Evolutionary conservation across 2,329 filamentous ascomycete genomes (phyloP).

Genomic region (Xylariaceae sp.): DNA sequence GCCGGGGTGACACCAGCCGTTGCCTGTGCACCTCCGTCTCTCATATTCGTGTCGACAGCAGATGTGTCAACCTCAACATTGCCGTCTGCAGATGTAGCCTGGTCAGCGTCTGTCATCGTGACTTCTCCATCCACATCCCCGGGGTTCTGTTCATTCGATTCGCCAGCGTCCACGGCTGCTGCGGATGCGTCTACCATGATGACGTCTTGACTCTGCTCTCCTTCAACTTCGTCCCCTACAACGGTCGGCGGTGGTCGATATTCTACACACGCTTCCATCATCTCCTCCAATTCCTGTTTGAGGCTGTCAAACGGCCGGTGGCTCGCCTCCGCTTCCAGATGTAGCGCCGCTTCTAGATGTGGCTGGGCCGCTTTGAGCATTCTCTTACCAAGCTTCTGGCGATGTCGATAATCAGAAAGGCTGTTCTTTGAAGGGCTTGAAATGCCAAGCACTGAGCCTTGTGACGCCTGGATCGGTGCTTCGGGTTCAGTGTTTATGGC

Average conservation of each 20-base stretch:
- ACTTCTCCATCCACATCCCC: constrained; percentile 35
- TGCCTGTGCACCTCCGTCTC: constrained; percentile 29
- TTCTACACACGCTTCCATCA: constrained; percentile 64
- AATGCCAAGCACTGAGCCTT: constrained; percentile 35
- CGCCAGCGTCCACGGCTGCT: constrained; percentile 42
- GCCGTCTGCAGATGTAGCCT: constrained; percentile 32
- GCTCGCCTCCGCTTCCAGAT: constrained; percentile 75
- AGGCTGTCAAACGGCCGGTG: constrained; percentile 64
- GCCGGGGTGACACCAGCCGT: constrained; percentile 2
- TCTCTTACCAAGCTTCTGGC: constrained; percentile 78
- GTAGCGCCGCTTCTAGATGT: constrained; percentile 66
- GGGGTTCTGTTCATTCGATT: constrained; percentile 28
- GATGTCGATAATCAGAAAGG: constrained; percentile 68
- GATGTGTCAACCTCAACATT: constrained; percentile 46
- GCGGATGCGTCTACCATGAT: constrained; percentile 48
- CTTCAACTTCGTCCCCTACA: constrained; percentile 35
- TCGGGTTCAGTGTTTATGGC: constrained; percentile 45
- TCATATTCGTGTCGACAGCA: constrained; percentile 28
- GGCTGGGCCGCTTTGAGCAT: constrained; percentile 81
- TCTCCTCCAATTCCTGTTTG: constrained; percentile 65
- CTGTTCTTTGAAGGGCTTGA: constrained; percentile 46
- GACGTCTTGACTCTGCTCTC: constrained; percentile 40
- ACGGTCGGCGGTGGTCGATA: constrained; percentile 38
- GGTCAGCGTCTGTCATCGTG: constrained; percentile 35
- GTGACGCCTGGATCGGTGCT: constrained; percentile 23